Conservation (phyloP, 139 green algal genomes). For the Micromonas pusilla region DNA sequence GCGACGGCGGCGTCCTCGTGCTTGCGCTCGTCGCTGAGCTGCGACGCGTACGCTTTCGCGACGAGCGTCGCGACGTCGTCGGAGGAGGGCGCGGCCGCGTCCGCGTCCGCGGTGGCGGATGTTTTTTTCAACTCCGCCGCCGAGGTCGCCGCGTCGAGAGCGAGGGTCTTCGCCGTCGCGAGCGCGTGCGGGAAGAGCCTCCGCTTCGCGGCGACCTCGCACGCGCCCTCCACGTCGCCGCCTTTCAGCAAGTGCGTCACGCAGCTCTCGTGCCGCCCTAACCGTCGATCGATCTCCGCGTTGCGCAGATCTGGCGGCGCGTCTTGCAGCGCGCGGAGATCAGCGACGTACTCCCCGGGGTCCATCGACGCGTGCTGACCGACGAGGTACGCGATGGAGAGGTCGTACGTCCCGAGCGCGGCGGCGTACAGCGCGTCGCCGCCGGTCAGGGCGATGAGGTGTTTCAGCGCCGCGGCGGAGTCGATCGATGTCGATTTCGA, state of each 20-base stretch:
- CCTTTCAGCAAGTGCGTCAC: background rate
- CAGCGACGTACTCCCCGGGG: slow-evolving; percentile 78
- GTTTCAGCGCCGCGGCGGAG: slow-evolving; percentile 66
- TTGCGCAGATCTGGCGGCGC: slow-evolving; percentile 20
- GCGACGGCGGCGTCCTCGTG: slow-evolving; percentile 50
- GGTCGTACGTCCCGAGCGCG: slow-evolving; percentile 82
- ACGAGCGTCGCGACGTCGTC: background rate
- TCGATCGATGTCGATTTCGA: slow-evolving; percentile 34
- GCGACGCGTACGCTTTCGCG: background rate
- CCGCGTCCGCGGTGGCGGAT: too few species aligned
- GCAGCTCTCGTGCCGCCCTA: background rate
- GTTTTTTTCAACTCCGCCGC: background rate
- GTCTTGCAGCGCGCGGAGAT: slow-evolving; percentile 54
- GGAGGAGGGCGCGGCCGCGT: too few species aligned
- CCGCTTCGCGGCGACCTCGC: slow-evolving; percentile 25
- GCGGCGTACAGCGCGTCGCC: slow-evolving; percentile 71
- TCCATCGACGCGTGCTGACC: slow-evolving; percentile 57
- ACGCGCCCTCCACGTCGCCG: slow-evolving; percentile 31
- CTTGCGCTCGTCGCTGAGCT: slow-evolving; percentile 40
- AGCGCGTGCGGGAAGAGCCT: slow-evolving; percentile 15
- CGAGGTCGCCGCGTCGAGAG: background rate
- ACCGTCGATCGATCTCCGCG: background rate
- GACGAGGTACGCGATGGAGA: slow-evolving; percentile 88
- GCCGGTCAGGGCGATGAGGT: slow-evolving; percentile 74
- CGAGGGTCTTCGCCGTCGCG: background rate